phyloP scores from a whole-genome alignment of 257 asterid genomes.

The Solanum lycopersicoides region DNA sequence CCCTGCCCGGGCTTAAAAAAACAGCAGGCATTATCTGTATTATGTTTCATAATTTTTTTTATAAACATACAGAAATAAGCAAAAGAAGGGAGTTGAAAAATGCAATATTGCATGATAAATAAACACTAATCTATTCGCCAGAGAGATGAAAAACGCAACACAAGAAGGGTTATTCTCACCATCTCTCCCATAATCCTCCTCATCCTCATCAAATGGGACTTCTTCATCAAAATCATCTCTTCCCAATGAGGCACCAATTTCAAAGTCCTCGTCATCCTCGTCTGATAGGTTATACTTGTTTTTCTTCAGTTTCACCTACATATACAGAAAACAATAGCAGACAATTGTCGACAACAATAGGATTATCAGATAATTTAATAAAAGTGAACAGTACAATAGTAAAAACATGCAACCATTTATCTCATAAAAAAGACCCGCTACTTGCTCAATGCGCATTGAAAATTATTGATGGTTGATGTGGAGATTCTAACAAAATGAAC shows the following conservation, averaged over 20 bases:
- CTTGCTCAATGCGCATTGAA: not conserved
- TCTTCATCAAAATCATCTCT: conserved; percentile 88
- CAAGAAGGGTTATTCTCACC: conserved; percentile 29
- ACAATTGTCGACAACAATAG: not conserved
- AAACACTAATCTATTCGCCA: not conserved
- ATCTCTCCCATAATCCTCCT: conserved; percentile 22
- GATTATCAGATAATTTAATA: not conserved
- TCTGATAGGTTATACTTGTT: conserved; percentile 78
- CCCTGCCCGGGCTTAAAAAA: not conserved
- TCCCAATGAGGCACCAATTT: conserved; percentile 23
- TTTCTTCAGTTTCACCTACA: conserved; percentile 59
- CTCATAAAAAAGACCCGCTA: not conserved
- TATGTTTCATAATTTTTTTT: not conserved
- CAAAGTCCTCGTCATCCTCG: conserved; percentile 88
- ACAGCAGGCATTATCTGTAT: not conserved
- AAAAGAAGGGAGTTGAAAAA: not conserved
- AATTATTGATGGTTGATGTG: not conserved
- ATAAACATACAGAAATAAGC: not conserved
- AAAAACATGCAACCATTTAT: not conserved
- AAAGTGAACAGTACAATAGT: not conserved
- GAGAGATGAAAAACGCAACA: not conserved
- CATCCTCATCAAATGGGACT: conserved; percentile 53
- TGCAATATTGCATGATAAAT: not conserved
- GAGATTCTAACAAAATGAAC: not conserved
- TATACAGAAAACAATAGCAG: not conserved